Percentiles rank a stretch among this genome's conserved stretches.
Conservation (phyloP, 495 filamentous ascomycete genomes). For the Pseudomonodictys pantanalensis region DNA sequence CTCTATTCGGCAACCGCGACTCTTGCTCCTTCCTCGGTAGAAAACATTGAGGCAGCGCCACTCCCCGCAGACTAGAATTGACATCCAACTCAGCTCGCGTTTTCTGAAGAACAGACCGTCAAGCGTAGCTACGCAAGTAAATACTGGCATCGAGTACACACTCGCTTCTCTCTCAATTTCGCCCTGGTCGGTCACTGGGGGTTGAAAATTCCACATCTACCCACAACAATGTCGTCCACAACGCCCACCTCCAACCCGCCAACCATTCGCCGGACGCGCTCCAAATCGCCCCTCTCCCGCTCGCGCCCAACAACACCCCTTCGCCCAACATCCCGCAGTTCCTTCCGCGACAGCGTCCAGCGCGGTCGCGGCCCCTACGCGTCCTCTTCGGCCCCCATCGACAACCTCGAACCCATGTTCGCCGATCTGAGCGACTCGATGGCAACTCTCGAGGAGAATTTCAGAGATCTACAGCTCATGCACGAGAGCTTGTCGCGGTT, state of each 20-base stretch:
- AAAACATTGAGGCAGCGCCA: no score
- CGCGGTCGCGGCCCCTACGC: conserved; percentile 46
- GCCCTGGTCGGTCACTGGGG: no score
- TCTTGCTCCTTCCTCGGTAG: no score
- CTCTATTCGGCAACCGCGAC: no score
- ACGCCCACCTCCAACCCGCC: conserved; percentile 24
- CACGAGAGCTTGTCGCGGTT: conserved; percentile 93
- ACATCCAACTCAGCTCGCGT: no score
- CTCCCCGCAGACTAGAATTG: no score
- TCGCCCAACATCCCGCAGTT: conserved; percentile 85
- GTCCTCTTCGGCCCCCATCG: conserved; percentile 69
- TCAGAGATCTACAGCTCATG: conserved; percentile 96
- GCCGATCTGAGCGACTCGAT: conserved; percentile 92
- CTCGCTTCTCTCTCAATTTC: no score
- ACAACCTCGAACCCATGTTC: conserved; percentile 80
- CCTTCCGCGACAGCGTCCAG: conserved; percentile 61
- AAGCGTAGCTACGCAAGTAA: no score
- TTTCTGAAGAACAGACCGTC: no score
- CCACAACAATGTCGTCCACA: conserved; percentile 27
- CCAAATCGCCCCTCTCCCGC: conserved; percentile 51
- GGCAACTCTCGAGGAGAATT: conserved; percentile 93
- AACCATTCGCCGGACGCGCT: conserved; percentile 46
- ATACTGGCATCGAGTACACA: no score
- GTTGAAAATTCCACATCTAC: no score
- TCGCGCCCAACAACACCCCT: conserved; percentile 92